Evolutionary conservation across 2,329 filamentous ascomycete species (phyloP).

Genomic region (Camillea tinctor): DNA sequence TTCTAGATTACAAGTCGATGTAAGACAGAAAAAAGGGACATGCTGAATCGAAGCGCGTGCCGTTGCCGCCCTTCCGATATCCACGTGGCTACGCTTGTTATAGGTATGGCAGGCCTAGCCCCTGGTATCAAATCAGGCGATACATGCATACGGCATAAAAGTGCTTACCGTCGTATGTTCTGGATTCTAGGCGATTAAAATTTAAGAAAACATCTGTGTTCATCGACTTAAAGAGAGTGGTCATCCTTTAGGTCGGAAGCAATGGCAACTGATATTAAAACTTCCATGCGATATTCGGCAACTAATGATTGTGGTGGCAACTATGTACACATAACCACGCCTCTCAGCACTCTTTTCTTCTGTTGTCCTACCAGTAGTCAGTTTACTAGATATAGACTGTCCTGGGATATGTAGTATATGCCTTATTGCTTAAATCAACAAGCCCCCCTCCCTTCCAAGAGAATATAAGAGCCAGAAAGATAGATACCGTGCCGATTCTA

Average conservation of each 20-base stretch:
- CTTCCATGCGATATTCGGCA: no score
- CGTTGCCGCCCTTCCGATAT: background rate
- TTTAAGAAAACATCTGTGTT: background rate
- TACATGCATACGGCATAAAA: constrained; percentile 3
- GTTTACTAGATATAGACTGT: background rate
- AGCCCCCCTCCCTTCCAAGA: no score
- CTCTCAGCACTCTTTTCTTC: no score
- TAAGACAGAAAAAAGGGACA: background rate
- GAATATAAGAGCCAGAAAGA: no score
- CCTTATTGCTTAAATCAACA: no score
- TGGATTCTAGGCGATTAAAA: constrained; percentile 5
- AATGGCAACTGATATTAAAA: no score
- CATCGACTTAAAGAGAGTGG: constrained; percentile 10
- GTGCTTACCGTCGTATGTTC: background rate
- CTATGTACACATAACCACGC: no score
- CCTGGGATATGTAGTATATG: background rate
- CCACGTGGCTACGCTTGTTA: background rate
- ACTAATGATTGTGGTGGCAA: no score
- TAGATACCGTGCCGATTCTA: no score
- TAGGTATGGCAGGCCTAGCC: background rate
- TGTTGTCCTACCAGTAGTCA: background rate
- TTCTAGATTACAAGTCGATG: constrained; percentile 3
- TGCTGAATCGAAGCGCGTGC: constrained; percentile 7
- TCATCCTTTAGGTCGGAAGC: no score
- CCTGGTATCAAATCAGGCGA: background rate